These are phyloP conservation scores for Thermothielavioides terrestris DNA, from an alignment of 495 filamentous ascomycete species.

Conservation along the genomic window DNA sequence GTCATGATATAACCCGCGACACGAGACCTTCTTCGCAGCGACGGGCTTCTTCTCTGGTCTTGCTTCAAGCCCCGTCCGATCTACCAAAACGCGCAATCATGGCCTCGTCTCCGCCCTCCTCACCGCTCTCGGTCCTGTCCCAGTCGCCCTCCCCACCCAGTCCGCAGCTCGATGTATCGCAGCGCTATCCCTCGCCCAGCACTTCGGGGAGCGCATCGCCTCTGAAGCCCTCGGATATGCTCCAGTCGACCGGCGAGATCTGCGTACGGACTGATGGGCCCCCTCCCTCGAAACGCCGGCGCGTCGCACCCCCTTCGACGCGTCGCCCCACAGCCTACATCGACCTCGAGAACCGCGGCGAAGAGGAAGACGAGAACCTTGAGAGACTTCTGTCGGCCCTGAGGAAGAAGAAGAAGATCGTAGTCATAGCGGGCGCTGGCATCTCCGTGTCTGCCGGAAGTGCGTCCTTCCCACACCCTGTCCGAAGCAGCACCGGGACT, in stretches of 20 bases:
- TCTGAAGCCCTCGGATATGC: constrained; percentile 24
- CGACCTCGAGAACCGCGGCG: constrained; percentile 50
- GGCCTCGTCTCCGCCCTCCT: constrained; percentile 37
- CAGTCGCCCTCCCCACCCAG: constrained; percentile 47
- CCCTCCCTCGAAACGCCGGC: constrained; percentile 66
- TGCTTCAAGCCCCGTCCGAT: background rate
- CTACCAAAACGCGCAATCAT: constrained; percentile 4
- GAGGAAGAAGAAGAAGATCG: constrained; percentile 85
- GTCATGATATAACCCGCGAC: too few species aligned
- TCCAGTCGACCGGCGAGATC: constrained; percentile 33
- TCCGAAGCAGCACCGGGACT: too few species aligned
- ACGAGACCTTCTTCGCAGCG: background rate
- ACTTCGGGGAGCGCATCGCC: constrained; percentile 36
- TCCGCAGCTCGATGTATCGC: constrained; percentile 37
- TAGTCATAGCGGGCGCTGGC: constrained; percentile 91
- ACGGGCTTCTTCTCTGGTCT: background rate
- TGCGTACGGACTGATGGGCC: constrained; percentile 50
- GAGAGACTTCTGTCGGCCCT: constrained; percentile 65
- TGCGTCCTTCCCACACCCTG: constrained; percentile 43
- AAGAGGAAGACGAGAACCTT: constrained; percentile 44
- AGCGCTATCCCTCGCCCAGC: constrained; percentile 36
- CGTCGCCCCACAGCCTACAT: constrained; percentile 70
- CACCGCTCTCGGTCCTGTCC: constrained; percentile 40
- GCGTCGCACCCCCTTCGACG: constrained; percentile 53
- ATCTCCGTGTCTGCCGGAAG: constrained; percentile 95